Percentiles rank a stretch among this genome's conserved stretches.
These are phyloP conservation scores for Trypanosoma lewisi DNA, from an alignment of 208 protist species.

Conservation along the genomic window DNA sequence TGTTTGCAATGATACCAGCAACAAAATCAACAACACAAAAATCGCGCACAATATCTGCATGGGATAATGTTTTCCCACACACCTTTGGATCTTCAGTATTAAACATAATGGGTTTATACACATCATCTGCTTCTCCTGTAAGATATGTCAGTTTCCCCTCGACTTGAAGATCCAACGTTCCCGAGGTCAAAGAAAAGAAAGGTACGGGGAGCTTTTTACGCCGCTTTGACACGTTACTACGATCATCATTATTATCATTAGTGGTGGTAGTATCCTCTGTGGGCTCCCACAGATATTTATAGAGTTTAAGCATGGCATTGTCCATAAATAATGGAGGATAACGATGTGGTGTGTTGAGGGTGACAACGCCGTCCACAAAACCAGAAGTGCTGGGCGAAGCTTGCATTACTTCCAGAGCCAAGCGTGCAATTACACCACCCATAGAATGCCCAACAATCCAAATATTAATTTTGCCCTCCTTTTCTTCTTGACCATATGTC, in stretches of 20 bases:
- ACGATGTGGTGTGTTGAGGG: conserved; percentile 44
- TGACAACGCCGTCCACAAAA: conserved; percentile 37
- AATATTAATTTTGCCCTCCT: conserved; percentile 7
- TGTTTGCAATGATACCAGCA: conserved; percentile 13
- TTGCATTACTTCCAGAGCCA: conserved; percentile 22
- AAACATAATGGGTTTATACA: conserved; percentile 8
- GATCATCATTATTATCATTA: background rate
- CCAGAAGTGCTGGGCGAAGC: background rate
- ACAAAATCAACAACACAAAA: conserved; percentile 33
- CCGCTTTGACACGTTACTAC: background rate
- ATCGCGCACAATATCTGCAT: conserved; percentile 39
- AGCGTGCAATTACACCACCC: conserved; percentile 46
- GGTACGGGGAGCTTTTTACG: background rate
- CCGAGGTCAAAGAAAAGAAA: conserved; percentile 39
- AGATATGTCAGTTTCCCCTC: conserved; percentile 28
- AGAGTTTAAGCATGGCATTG: conserved; percentile 35
- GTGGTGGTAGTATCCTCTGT: background rate
- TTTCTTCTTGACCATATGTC: background rate
- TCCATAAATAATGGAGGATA: conserved; percentile 52
- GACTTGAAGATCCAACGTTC: conserved; percentile 44
- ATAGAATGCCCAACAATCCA: conserved; percentile 66
- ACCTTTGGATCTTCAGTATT: conserved; percentile 28
- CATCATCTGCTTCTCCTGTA: background rate
- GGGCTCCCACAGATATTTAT: conserved; percentile 19
- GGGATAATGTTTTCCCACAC: conserved; percentile 34